Conservation (phyloP, 2,329 filamentous ascomycete species). For the Exophiala sp. region DNA sequence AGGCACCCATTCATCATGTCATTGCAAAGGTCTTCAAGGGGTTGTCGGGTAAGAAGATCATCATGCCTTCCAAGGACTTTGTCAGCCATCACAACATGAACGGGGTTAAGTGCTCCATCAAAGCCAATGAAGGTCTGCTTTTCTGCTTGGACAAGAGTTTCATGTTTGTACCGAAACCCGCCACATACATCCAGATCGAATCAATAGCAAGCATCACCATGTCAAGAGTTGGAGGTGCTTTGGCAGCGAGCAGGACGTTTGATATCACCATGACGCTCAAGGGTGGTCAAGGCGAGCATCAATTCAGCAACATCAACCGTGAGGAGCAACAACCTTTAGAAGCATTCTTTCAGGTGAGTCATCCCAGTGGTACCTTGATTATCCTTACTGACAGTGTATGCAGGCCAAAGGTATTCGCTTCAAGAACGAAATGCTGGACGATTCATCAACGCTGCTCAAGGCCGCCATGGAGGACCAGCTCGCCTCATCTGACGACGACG, state of each 20-base stretch:
- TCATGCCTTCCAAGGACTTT: constrained; percentile 91
- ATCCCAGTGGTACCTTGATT: background rate
- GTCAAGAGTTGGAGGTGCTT: constrained; percentile 88
- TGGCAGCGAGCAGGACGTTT: constrained; percentile 91
- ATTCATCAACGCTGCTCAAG: constrained; percentile 65
- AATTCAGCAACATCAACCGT: constrained; percentile 98
- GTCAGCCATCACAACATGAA: constrained; percentile 82
- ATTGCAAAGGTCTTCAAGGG: constrained; percentile 95
- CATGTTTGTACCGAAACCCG: constrained; percentile 98
- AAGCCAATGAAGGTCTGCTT: constrained; percentile 94
- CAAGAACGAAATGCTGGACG: constrained; percentile 98
- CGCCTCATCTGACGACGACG: constrained; percentile 49
- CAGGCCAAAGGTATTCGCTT: constrained; percentile 82
- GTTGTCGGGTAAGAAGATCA: constrained; percentile 90
- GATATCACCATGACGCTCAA: constrained; percentile 94
- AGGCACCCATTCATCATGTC: constrained; percentile 88
- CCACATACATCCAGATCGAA: constrained; percentile 94
- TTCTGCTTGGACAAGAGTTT: constrained; percentile 98
- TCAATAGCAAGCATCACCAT: constrained; percentile 89
- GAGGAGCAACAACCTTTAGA: constrained; percentile 97
- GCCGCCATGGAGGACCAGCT: constrained; percentile 80
- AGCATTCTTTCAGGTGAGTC: constrained; percentile 74
- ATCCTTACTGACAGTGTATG: background rate
- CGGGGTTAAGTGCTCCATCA: constrained; percentile 99
- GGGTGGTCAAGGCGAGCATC: constrained; percentile 77